phyloP scores from a whole-genome alignment of 108 stramenopile species.

The Stephanodiscus triporus region DNA sequence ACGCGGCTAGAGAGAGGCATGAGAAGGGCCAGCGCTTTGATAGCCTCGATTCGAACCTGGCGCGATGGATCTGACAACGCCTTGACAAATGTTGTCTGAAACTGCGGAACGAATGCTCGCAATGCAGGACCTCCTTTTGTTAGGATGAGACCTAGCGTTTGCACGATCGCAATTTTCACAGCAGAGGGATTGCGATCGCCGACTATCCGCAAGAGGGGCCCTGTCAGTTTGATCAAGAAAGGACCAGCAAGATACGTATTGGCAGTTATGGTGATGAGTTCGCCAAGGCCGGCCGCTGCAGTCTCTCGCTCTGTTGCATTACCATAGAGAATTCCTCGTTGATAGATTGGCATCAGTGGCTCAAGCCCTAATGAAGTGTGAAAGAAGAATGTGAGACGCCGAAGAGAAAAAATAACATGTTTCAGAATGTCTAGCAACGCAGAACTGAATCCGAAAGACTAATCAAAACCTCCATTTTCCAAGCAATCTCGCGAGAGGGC shows the following conservation, averaged over 20 bases:
- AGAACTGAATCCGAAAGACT: conserved; percentile 84
- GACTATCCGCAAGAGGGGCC: conserved; percentile 97
- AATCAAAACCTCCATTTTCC: conserved; percentile 63
- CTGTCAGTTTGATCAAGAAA: conserved; percentile 95
- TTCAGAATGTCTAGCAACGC: conserved; percentile 19
- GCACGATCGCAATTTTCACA: conserved; percentile 93
- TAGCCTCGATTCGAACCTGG: conserved; percentile 87
- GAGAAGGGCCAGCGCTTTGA: conserved; percentile 81
- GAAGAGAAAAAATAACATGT: conserved; percentile 3
- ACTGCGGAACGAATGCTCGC: conserved; percentile 98
- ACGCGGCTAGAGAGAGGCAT: conserved; percentile 90
- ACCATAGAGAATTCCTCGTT: conserved; percentile 95
- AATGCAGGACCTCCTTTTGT: conserved; percentile 92
- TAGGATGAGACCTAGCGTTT: conserved; percentile 88
- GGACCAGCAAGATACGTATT: conserved; percentile 89
- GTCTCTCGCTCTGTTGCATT: conserved; percentile 77
- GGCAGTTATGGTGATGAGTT: conserved; percentile 89
- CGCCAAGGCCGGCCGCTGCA: conserved; percentile 94
- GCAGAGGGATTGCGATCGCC: conserved; percentile 93
- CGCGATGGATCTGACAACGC: conserved; percentile 93
- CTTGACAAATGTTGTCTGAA: conserved; percentile 99
- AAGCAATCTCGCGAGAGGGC: not conserved
- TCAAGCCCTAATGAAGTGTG: conserved; percentile 77
- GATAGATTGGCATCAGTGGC: conserved; percentile 95
- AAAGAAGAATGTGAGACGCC: conserved; percentile 12